Base-by-base conservation (phyloP, 805 yeast species). In the Yarrowia sp. region DNA sequence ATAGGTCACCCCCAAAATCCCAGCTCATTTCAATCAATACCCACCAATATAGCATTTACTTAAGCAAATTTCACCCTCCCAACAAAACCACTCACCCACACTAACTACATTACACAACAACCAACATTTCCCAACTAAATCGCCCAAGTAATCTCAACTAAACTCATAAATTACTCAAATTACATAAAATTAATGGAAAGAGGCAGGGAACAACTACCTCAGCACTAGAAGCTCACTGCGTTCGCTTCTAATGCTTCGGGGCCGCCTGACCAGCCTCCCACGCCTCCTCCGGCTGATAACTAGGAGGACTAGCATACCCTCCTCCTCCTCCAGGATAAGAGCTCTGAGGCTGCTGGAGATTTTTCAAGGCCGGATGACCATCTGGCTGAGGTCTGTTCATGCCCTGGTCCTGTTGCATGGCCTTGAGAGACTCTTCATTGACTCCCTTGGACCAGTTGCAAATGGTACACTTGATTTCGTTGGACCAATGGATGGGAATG, bases 401-500 rank as follows among this genome's bases (percentile, higher is more conserved):
- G 17, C 44, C 20, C 39, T 33, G 50, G 19, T 58, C 64, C 8
- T 14, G 17, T 12, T 42, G 44, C 74, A 72, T 72, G 52, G 70
- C 71, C 52, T 70, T 68, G 19, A 73, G 56, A 1, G 73, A 73
- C 33, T 56, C 69, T 6, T 63, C 71, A 34, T 63, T 71, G 15
- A 70, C 72, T 15, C 43, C 60, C 70, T 73, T 73, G 17, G 49
- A 10, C 74, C 74, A 73, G 53, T 69, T 67, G 47, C 75, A 73
- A 12, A 71, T 72, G 15, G 72, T 70, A 44, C 75, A 73, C 20
- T 65, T 68, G 24, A 73, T 67, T n/a, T 68, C 53, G 49, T 60
- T 67, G 30, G 74, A 74, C 72, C 73, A 75, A 44, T 67, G 65
- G n/a, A 74, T 71, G 9, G 78, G 78, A 15, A 75, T 71, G 17